phyloP scores from a whole-genome alignment of 1,139 yeast genomes.

The Hanseniaspora sp. region DNA sequence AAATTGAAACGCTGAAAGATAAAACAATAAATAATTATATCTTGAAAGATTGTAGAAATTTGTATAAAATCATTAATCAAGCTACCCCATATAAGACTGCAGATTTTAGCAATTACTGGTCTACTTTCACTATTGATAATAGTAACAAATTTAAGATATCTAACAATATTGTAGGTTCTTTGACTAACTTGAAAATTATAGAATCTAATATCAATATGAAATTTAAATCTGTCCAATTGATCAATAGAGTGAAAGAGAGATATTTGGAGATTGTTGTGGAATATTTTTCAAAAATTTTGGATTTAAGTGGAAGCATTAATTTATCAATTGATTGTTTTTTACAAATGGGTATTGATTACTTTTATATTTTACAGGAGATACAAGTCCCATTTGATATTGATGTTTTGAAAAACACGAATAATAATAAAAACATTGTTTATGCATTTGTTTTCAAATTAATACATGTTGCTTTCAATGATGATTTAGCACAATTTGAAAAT shows the following conservation, averaged over 20 bases:
- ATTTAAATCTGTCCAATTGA: neutral
- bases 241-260: neutral
- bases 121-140: slow-evolving; percentile 8
- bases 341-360: slow-evolving; percentile 13
- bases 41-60: slow-evolving; percentile 1
- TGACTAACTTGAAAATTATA: slow-evolving; percentile 8
- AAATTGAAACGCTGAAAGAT: neutral
- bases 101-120: slow-evolving; percentile 9
- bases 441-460: neutral
- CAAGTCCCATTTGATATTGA: neutral
- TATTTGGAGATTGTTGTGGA: slow-evolving; percentile 3
- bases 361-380: slow-evolving; percentile 1
- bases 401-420: neutral
- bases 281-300: slow-evolving; percentile 5
- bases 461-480: slow-evolving; percentile 1
- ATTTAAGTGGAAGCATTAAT: neutral
- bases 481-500: slow-evolving; percentile 5
- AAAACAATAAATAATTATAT: neutral
- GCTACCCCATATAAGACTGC: slow-evolving; percentile 2
- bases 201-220: slow-evolving; percentile 3
- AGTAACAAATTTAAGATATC: neutral
- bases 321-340: slow-evolving; percentile 4
- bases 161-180: slow-evolving; percentile 4
- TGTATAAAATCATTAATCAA: slow-evolving; percentile 1
- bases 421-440: neutral